Conservation (phyloP, 495 filamentous ascomycete genomes). For the Penicillium macrosclerotiorum region DNA sequence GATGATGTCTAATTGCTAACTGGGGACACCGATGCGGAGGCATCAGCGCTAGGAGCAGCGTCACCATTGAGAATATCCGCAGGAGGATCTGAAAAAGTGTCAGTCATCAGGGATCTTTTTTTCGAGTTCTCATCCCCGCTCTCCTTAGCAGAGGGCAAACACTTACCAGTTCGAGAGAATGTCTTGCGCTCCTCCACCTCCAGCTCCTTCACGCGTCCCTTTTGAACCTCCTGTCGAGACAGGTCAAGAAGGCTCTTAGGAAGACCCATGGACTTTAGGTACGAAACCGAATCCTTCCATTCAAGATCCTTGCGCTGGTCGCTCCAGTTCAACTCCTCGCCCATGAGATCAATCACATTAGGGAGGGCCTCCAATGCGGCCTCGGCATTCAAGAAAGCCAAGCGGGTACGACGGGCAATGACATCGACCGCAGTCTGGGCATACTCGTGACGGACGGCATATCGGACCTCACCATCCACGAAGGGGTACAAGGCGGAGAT, state of each 20-base stretch:
- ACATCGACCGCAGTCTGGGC: slow-evolving; percentile 94
- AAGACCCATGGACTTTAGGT: slow-evolving; percentile 83
- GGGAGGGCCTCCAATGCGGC: slow-evolving; percentile 91
- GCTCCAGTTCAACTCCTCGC: slow-evolving; percentile 82
- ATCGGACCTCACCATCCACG: slow-evolving; percentile 93
- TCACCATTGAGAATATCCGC: slow-evolving; percentile 56
- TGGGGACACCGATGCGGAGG: slow-evolving; percentile 38
- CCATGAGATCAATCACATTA: slow-evolving; percentile 89
- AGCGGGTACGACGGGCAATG: slow-evolving; percentile 77
- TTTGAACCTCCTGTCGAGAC: slow-evolving; percentile 75
- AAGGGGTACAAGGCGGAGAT: slow-evolving; percentile 86
- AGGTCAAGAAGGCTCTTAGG: slow-evolving; percentile 69
- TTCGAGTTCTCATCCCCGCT: background rate
- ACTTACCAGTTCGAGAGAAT: slow-evolving; percentile 72
- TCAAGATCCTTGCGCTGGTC: slow-evolving; percentile 70
- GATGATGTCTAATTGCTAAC: slow-evolving; percentile 47
- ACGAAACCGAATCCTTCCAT: slow-evolving; percentile 78
- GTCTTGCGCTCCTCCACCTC: slow-evolving; percentile 67
- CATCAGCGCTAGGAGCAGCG: slow-evolving; percentile 13
- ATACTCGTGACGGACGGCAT: slow-evolving; percentile 87
- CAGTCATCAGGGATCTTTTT: slow-evolving; percentile 22
- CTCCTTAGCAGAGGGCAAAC: background rate
- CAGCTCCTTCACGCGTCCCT: slow-evolving; percentile 66
- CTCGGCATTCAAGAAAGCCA: slow-evolving; percentile 95
- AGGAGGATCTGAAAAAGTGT: slow-evolving; percentile 50